Conservation (phyloP, 192 early-diverging fungal genomes). For the Podila minutissima region DNA sequence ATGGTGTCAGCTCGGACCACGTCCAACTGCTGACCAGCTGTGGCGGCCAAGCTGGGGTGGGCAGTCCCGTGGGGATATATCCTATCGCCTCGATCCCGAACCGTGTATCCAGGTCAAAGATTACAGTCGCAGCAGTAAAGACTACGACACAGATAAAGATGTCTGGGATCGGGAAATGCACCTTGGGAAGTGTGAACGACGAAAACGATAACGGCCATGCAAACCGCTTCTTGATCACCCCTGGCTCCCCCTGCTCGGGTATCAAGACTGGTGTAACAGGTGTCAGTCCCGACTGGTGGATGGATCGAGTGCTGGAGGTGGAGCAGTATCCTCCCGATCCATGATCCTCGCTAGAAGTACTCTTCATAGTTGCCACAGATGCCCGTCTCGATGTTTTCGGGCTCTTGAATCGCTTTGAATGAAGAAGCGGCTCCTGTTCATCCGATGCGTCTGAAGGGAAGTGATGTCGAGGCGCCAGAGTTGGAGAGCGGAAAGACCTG, state of each 20-base stretch:
- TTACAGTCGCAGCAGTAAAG: conserved; percentile 35
- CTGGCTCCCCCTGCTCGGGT: not conserved
- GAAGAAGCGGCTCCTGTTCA: conserved; percentile 17
- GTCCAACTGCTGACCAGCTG: conserved; percentile 12
- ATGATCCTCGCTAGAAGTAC: not conserved
- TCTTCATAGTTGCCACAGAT: not conserved
- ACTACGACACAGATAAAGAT: conserved; percentile 46
- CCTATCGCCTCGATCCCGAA: conserved; percentile 44
- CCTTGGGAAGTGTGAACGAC: conserved; percentile 10
- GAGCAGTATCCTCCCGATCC: not conserved
- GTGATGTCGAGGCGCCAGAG: not conserved
- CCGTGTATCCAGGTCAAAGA: conserved; percentile 31
- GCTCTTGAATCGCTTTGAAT: not conserved
- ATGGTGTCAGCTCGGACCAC: not conserved
- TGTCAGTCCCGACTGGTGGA: not conserved
- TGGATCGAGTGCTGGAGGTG: not conserved
- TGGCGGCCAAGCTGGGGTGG: conserved; percentile 23
- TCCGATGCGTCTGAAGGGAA: not conserved
- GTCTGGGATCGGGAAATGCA: conserved; percentile 49
- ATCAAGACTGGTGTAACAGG: not conserved
- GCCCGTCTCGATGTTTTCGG: not conserved
- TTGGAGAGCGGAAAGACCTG: conserved; percentile 19
- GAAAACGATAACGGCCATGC: not conserved
- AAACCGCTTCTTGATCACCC: not conserved
- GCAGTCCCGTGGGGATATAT: conserved; percentile 43